Percentiles rank a stretch among this genome's conserved stretches.
Evolutionary conservation across 257 asterid genomes (phyloP).

Genomic region (Leonotis leonurus): DNA sequence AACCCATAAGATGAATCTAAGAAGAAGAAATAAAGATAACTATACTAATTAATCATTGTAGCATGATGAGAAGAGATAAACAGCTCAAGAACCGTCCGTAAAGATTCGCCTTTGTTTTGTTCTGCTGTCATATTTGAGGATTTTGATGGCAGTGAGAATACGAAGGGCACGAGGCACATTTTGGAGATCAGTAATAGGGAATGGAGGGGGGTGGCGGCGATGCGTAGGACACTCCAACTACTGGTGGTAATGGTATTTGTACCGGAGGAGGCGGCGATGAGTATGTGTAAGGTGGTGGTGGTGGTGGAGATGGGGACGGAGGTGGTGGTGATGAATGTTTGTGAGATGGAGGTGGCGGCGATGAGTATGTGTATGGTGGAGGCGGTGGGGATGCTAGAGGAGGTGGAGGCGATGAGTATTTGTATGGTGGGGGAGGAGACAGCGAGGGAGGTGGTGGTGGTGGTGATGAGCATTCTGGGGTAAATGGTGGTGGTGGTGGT

Average conservation of each 20-base stretch:
- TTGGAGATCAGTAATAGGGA: constrained; percentile 37
- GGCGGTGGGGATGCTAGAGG: constrained; percentile 38
- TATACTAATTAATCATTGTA: constrained; percentile 24
- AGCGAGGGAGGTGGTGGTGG: constrained; percentile 16
- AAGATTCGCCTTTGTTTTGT: constrained; percentile 4
- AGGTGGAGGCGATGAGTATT: no score
- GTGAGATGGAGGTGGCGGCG: constrained; percentile 16
- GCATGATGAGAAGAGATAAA: constrained; percentile 12
- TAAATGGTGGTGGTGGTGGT: constrained; percentile 23
- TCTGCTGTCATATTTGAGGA: neutral
- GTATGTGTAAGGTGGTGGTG: constrained; percentile 34
- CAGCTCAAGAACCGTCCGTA: constrained; percentile 1
- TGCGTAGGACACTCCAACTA: constrained; percentile 38
- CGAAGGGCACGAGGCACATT: neutral
- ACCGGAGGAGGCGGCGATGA: constrained; percentile 28
- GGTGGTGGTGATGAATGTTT: constrained; percentile 34
- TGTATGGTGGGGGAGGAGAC: constrained; percentile 17
- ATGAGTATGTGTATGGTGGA: neutral
- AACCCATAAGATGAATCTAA: constrained; percentile 23
- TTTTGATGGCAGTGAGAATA: constrained; percentile 9
- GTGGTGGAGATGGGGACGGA: constrained; percentile 20
- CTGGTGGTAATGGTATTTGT: constrained; percentile 35
- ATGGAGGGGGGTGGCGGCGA: constrained; percentile 50
- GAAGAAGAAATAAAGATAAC: constrained; percentile 17
- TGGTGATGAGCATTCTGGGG: constrained; percentile 23